phyloP scores from a whole-genome alignment of 2,329 filamentous ascomycete genomes.

The Phialocephala subalpina region DNA sequence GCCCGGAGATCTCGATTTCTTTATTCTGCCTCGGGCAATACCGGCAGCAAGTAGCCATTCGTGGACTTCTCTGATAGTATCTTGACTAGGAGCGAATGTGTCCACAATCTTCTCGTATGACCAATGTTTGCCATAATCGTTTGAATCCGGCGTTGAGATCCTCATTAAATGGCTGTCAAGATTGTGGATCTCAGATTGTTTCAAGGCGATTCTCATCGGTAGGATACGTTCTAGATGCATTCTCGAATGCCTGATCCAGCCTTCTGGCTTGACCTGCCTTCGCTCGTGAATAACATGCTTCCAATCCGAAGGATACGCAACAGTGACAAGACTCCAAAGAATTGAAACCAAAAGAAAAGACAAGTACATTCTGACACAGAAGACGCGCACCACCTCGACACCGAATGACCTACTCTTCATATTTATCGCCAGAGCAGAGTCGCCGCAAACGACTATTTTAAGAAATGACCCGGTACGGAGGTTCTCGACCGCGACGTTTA shows the following conservation, averaged over 20 bases:
- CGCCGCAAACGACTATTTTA: conserved; percentile 8
- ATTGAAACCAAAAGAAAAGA: not conserved
- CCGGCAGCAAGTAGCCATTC: conserved; percentile 10
- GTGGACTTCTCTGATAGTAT: conserved; percentile 2
- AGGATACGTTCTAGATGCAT: conserved; percentile 10
- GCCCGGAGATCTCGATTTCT: not conserved
- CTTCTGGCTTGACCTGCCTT: not conserved
- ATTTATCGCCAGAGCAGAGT: not conserved
- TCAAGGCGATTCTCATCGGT: conserved; percentile 14
- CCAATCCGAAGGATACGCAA: conserved; percentile 5
- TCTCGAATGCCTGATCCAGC: conserved; percentile 15
- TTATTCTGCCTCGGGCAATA: conserved; percentile 3
- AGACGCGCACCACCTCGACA: not conserved
- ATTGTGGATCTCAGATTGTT: conserved; percentile 2
- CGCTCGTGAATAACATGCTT: conserved; percentile 17
- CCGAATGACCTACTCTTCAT: not conserved
- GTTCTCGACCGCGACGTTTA: not conserved
- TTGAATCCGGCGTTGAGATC: conserved; percentile 1
- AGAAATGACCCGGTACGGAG: not conserved
- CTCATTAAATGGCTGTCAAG: conserved; percentile 11
- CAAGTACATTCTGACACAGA: not conserved
- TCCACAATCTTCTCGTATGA: not conserved
- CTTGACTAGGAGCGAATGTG: conserved; percentile 6
- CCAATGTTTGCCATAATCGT: conserved; percentile 10
- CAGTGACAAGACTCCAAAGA: not conserved